These are phyloP conservation scores for Aspergillus alliaceus DNA, from an alignment of 2,329 filamentous ascomycete species.

Conservation along the genomic window DNA sequence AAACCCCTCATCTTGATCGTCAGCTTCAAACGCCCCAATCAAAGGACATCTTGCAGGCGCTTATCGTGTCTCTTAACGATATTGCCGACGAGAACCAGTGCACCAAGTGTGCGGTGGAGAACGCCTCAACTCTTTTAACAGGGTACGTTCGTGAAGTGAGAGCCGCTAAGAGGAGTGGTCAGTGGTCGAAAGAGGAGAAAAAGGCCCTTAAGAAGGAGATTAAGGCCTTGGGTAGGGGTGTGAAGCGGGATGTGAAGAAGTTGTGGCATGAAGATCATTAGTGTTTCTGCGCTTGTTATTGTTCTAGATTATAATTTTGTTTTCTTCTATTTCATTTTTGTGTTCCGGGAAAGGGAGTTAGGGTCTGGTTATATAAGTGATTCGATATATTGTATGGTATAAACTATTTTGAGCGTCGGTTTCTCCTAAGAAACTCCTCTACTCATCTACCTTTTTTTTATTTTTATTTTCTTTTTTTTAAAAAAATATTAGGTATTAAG, in stretches of 20 bases:
- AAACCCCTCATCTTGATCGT: not conserved
- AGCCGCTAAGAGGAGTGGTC: not conserved
- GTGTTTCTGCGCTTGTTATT: not conserved
- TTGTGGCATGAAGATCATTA: not conserved
- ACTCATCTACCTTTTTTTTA: too few species aligned
- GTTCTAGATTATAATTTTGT: too few species aligned
- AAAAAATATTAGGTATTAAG: too few species aligned
- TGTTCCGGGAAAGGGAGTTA: too few species aligned
- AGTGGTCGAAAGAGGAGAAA: not conserved
- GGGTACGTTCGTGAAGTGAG: not conserved
- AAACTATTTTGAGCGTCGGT: too few species aligned
- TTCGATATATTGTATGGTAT: too few species aligned
- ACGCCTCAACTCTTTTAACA: not conserved
- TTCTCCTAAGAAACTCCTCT: too few species aligned
- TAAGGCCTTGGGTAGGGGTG: not conserved
- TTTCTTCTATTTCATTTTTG: not conserved
- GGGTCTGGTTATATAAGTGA: too few species aligned
- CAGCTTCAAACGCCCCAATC: not conserved
- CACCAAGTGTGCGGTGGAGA: not conserved
- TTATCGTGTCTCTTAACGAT: not conserved
- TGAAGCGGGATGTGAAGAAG: not conserved
- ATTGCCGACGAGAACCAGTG: not conserved
- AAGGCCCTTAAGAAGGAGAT: not conserved
- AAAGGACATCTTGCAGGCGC: not conserved
- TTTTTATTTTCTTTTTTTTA: too few species aligned